Percentiles rank a stretch among this genome's conserved stretches.
phyloP scores from a whole-genome alignment of 768 basidiomycete genomes.

The Rhizopogon vulgaris region DNA sequence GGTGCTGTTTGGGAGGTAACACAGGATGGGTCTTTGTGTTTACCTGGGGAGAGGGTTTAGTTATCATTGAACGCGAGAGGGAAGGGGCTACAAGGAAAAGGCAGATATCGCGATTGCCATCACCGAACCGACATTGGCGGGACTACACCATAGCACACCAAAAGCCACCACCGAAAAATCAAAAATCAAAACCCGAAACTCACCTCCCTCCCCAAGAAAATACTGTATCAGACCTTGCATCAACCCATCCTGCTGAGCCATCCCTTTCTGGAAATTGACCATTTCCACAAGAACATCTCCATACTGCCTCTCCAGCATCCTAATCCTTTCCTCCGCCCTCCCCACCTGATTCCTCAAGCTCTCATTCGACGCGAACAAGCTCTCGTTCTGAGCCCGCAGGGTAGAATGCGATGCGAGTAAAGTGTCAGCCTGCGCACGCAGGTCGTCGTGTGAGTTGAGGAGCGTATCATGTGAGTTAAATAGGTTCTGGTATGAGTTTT shows the following conservation, averaged over 20 bases:
- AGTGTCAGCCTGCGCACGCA: conserved; percentile 29
- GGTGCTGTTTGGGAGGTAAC: conserved; percentile 5
- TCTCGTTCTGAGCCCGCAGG: conserved; percentile 23
- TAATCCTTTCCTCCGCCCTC: conserved; percentile 45
- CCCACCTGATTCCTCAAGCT: conserved; percentile 23
- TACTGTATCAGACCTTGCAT: conserved; percentile 80
- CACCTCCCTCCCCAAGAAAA: conserved; percentile 67
- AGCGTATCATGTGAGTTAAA: conserved; percentile 24
- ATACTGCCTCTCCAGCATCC: conserved; percentile 56
- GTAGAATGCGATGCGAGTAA: conserved; percentile 25
- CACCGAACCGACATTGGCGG: neutral
- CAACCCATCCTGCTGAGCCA: conserved; percentile 80
- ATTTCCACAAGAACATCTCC: conserved; percentile 66
- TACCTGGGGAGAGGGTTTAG: conserved; percentile 9
- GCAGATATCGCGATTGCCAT: neutral
- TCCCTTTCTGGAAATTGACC: conserved; percentile 64
- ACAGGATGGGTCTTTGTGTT: conserved; percentile 13
- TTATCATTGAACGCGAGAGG: conserved; percentile 2
- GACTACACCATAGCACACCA: conserved; percentile 1
- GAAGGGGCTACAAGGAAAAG: neutral
- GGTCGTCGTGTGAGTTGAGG: conserved; percentile 22
- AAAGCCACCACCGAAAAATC: neutral
- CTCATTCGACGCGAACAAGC: conserved; percentile 20
- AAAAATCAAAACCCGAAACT: conserved; percentile 32
- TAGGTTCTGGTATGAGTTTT: conserved; percentile 21